These are phyloP conservation scores for Citrus inodora DNA, from an alignment of 345 rosid genomes.

Conservation along the genomic window DNA sequence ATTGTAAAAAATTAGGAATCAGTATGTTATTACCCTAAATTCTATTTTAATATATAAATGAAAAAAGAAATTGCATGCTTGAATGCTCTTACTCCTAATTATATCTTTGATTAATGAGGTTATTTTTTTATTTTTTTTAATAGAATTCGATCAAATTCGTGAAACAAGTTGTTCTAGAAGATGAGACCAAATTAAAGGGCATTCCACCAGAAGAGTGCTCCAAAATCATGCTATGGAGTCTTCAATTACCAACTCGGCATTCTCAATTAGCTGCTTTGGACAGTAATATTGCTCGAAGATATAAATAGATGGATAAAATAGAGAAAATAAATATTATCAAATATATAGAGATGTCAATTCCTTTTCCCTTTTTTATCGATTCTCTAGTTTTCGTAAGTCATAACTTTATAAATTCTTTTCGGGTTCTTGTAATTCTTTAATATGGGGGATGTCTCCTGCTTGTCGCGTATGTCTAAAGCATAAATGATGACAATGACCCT, in stretches of 20 bases:
- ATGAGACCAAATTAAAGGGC: slow-evolving; percentile 74
- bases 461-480: not conserved
- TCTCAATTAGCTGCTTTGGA: not conserved
- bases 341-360: not conserved
- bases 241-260: slow-evolving; percentile 26
- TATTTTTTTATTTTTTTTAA: not conserved
- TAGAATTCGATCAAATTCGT: slow-evolving; percentile 87
- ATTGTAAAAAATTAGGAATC: no score
- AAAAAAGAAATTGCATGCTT: not conserved
- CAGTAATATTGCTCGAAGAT: not conserved
- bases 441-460: not conserved
- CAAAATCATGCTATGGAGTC: slow-evolving; percentile 84
- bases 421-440: not conserved
- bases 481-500: not conserved
- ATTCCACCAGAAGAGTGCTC: slow-evolving; percentile 73
- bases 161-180: slow-evolving; percentile 76
- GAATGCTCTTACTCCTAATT: not conserved
- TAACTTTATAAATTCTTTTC: not conserved
- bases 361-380: no score
- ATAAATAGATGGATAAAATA: slow-evolving; percentile 5
- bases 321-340: not conserved
- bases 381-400: not conserved
- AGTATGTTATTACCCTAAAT: no score
- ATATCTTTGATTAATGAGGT: not conserved
- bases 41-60: no score